These are phyloP conservation scores for Aspergillus ochraceoroseus DNA, from an alignment of 2,329 filamentous ascomycete genomes.

Conservation along the genomic window DNA sequence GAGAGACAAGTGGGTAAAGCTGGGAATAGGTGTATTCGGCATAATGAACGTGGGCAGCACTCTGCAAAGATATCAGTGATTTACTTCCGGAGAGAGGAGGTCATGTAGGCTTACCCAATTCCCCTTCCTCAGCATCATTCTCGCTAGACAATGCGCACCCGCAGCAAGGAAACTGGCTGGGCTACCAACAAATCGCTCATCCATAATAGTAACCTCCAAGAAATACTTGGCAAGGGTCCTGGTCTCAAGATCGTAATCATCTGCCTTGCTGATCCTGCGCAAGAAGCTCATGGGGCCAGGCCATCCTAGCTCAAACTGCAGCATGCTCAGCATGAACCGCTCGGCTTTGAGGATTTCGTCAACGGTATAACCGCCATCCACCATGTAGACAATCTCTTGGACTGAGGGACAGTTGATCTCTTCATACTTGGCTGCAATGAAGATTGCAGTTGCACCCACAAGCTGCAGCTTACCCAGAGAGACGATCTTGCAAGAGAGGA, in stretches of 20 bases:
- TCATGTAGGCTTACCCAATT: slow-evolving; percentile 66
- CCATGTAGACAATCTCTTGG: slow-evolving; percentile 96
- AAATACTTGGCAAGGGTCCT: slow-evolving; percentile 97
- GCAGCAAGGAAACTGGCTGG: slow-evolving; percentile 87
- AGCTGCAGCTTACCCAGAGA: slow-evolving; percentile 93
- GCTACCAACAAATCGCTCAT: slow-evolving; percentile 90
- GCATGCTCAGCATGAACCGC: slow-evolving; percentile 95
- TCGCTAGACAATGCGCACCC: slow-evolving; percentile 85
- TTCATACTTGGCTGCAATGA: slow-evolving; percentile 96
- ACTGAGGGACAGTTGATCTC: slow-evolving; percentile 97
- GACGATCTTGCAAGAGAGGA: slow-evolving; percentile 89
- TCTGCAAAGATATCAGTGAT: slow-evolving; percentile 48
- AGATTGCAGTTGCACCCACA: slow-evolving; percentile 90
- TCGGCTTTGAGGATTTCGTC: slow-evolving; percentile 97
- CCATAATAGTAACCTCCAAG: slow-evolving; percentile 93
- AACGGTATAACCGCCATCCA: slow-evolving; percentile 79
- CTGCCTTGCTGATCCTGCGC: slow-evolving; percentile 92
- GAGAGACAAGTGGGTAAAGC: slow-evolving; percentile 67
- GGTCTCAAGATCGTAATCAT: slow-evolving; percentile 94
- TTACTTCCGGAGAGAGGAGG: slow-evolving; percentile 4
- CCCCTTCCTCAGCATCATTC: slow-evolving; percentile 83
- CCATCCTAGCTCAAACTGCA: slow-evolving; percentile 92
- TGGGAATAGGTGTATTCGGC: slow-evolving; percentile 88
- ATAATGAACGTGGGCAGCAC: slow-evolving; percentile 79
- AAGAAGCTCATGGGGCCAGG: slow-evolving; percentile 99